phyloP scores from a whole-genome alignment of 768 basidiomycete genomes.

The Epithele typhae region DNA sequence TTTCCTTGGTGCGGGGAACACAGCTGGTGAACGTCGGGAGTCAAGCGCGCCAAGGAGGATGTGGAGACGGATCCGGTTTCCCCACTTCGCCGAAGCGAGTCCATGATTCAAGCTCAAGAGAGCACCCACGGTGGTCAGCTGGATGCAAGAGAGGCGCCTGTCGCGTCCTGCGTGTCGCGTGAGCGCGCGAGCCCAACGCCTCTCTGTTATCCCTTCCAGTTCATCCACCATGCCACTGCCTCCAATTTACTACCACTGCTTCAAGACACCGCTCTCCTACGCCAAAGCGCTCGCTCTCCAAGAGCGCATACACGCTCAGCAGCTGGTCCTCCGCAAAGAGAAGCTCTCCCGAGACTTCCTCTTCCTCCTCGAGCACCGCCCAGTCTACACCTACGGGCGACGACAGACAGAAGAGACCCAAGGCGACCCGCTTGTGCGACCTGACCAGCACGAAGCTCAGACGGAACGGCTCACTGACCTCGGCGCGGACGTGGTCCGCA shows the following conservation, averaged over 20 bases:
- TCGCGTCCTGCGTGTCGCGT: too few species aligned
- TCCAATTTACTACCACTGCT: constrained; percentile 75
- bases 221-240: constrained; percentile 36
- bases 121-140: too few species aligned
- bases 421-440: too few species aligned
- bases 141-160: too few species aligned
- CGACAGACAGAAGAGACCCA: constrained; percentile 57
- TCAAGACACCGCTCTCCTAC: constrained; percentile 78
- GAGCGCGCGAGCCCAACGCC: too few species aligned
- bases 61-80: too few species aligned
- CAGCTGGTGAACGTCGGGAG: too few species aligned
- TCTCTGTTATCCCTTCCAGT: too few species aligned
- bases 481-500: constrained; percentile 84
- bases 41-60: too few species aligned
- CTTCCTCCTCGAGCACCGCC: constrained; percentile 83
- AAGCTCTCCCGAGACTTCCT: constrained; percentile 50
- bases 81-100: too few species aligned
- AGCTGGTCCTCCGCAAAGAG: constrained; percentile 48
- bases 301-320: constrained; percentile 63
- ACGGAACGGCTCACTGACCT: constrained; percentile 58
- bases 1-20: neutral
- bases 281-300: constrained; percentile 61
- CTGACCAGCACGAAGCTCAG: constrained; percentile 56
- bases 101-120: too few species aligned
- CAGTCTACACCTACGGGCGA: constrained; percentile 94